phyloP scores from a whole-genome alignment of 139 green algal genomes.

The Auxenochlorella pyrenoidosa region DNA sequence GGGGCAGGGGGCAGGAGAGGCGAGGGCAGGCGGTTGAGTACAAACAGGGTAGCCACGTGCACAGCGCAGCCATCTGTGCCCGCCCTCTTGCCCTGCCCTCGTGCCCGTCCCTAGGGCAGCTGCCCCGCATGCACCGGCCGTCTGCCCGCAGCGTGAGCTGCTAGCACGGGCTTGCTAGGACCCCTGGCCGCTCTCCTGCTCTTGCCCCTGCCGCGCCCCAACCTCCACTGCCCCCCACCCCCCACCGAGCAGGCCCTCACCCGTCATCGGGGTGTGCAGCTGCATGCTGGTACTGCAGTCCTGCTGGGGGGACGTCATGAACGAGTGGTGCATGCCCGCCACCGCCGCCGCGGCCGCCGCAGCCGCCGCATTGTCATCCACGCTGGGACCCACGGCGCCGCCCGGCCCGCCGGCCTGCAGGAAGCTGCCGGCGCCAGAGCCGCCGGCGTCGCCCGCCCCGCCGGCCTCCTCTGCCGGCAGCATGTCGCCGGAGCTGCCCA shows the following conservation, averaged over 20 bases:
- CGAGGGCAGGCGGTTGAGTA: too few species aligned
- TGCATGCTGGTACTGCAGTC: constrained; percentile 39
- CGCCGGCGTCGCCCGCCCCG: not conserved
- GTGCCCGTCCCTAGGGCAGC: too few species aligned
- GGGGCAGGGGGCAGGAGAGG: too few species aligned
- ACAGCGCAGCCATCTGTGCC: too few species aligned
- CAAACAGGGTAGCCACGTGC: too few species aligned
- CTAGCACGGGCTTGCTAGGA: too few species aligned
- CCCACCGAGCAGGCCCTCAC: not conserved
- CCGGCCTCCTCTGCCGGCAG: constrained; percentile 4
- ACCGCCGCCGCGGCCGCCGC: constrained; percentile 5
- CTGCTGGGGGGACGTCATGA: constrained; percentile 19
- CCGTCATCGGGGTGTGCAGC: constrained; percentile 38
- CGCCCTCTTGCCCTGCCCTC: too few species aligned
- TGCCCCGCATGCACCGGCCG: too few species aligned
- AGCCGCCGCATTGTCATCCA: constrained; percentile 5
- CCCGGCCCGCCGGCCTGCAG: not conserved
- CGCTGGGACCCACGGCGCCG: not conserved
- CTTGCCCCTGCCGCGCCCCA: too few species aligned
- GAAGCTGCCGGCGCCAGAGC: not conserved
- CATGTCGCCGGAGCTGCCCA: constrained; percentile 12
- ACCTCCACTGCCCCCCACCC: too few species aligned
- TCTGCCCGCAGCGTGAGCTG: too few species aligned
- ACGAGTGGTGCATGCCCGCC: constrained; percentile 26
- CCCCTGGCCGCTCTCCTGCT: too few species aligned